Evolutionary conservation across 331 rosid genomes (phyloP).

Genomic region (Cydonia oblonga): DNA sequence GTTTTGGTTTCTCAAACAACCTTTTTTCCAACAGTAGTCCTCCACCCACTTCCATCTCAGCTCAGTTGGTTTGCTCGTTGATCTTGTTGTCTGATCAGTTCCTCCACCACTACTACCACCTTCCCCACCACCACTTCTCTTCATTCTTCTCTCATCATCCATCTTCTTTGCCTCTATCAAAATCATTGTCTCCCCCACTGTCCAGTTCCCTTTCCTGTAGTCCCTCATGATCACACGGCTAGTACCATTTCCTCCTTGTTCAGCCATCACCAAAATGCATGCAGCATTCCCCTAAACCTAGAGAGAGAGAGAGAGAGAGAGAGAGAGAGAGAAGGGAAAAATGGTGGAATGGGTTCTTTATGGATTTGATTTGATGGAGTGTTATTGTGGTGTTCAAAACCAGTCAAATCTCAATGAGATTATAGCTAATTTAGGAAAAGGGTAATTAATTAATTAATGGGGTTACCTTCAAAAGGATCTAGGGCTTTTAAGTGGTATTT

Average conservation of each 20-base stretch:
- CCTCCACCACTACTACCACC: background rate
- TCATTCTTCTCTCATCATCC: conserved; percentile 43
- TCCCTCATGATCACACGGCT: conserved; percentile 18
- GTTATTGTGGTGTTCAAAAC: conserved; percentile 1
- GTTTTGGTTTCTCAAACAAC: conserved; percentile 39
- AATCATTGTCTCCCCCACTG: conserved; percentile 36
- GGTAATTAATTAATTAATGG: background rate
- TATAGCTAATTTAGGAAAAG: conserved; percentile 12
- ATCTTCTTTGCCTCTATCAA: conserved; percentile 39
- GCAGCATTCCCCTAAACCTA: background rate
- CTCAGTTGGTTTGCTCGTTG: conserved; percentile 21
- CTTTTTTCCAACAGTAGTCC: conserved; percentile 33
- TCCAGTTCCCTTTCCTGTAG: conserved; percentile 45
- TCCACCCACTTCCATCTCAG: conserved; percentile 50
- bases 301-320: background rate
- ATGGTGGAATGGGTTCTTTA: background rate
- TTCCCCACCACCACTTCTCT: conserved; percentile 13
- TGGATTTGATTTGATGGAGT: conserved; percentile 17
- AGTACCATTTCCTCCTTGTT: conserved; percentile 13
- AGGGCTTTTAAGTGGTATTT: background rate
- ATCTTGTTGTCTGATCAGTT: background rate
- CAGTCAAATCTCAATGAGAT: conserved; percentile 13
- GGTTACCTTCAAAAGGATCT: background rate
- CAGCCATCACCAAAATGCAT: conserved; percentile 28
- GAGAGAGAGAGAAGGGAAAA: background rate